Conservation (phyloP, 345 rosid genomes). For the Camelina laxa region DNA sequence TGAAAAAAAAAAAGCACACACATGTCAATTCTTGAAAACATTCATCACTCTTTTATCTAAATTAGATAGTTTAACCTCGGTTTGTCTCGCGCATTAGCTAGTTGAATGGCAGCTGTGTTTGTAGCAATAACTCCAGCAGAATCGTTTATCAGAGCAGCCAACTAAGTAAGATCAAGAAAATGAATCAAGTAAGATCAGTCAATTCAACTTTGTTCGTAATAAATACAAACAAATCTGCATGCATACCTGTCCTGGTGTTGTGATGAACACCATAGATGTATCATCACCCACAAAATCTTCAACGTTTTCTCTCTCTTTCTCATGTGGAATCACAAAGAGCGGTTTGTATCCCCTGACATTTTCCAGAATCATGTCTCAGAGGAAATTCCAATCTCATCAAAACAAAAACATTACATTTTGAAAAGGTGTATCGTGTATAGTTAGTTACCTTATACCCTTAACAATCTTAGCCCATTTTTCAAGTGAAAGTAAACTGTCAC, state of each 20-base stretch:
- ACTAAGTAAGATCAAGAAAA: constrained; percentile 50
- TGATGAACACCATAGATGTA: constrained; percentile 73
- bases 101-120: constrained; percentile 89
- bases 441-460: constrained; percentile 57
- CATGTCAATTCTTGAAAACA: constrained; percentile 12
- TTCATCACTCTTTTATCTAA: constrained; percentile 3
- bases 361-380: constrained; percentile 6
- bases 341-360: constrained; percentile 67
- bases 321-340: constrained; percentile 86
- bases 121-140: constrained; percentile 90
- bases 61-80: constrained; percentile 57
- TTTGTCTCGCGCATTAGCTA: constrained; percentile 78
- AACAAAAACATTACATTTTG: not conserved
- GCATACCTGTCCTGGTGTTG: constrained; percentile 89
- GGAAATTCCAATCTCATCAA: not conserved
- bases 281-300: constrained; percentile 81
- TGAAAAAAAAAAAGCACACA: constrained; percentile 44
- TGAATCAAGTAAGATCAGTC: constrained; percentile 9
- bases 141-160: constrained; percentile 88
- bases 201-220: not conserved
- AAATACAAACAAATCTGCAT: not conserved
- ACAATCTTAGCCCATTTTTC: constrained; percentile 71
- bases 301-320: constrained; percentile 86
- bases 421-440: not conserved
- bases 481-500: constrained; percentile 79